phyloP scores from a whole-genome alignment of 371 early-diverging fungal species.

The Fennellomyces sp. region DNA sequence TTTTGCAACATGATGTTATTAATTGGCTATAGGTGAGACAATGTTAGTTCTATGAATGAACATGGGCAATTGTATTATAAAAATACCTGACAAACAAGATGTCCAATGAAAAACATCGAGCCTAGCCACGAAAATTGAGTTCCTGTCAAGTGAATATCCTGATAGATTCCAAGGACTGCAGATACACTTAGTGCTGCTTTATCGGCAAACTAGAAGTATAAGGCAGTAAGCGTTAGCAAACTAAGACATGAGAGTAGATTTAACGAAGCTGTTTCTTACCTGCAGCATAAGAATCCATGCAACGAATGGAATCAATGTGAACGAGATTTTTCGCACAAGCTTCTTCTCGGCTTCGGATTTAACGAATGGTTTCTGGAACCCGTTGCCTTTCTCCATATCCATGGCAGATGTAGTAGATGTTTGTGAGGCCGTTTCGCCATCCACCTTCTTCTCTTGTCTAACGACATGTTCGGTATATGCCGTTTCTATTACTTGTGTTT shows the following conservation, averaged over 20 bases:
- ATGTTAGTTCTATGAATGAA: no score
- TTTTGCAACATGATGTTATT: slow-evolving; percentile 33
- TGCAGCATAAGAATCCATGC: slow-evolving; percentile 10
- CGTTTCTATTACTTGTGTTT: background rate
- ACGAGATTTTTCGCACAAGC: slow-evolving; percentile 17
- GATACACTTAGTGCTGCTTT: slow-evolving; percentile 13
- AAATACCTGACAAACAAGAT: slow-evolving; percentile 13
- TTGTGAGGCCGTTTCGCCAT: background rate
- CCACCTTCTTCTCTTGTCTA: background rate
- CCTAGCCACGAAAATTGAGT: slow-evolving; percentile 18
- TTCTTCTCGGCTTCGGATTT: slow-evolving; percentile 11
- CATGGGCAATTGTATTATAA: no score
- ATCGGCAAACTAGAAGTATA: slow-evolving; percentile 7
- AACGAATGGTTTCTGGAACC: slow-evolving; percentile 1
- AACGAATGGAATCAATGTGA: slow-evolving; percentile 19
- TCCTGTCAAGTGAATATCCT: slow-evolving; percentile 13
- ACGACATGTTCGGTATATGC: background rate
- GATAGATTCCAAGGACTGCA: slow-evolving; percentile 10
- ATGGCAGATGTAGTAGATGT: background rate
- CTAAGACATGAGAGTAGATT: background rate
- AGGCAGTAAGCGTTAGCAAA: background rate
- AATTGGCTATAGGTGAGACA: slow-evolving; percentile 14
- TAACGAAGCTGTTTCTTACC: background rate
- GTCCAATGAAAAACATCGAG: slow-evolving; percentile 19
- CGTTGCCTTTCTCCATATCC: background rate